phyloP scores from a whole-genome alignment of 768 basidiomycete genomes.

The Collybiopsis confluens region DNA sequence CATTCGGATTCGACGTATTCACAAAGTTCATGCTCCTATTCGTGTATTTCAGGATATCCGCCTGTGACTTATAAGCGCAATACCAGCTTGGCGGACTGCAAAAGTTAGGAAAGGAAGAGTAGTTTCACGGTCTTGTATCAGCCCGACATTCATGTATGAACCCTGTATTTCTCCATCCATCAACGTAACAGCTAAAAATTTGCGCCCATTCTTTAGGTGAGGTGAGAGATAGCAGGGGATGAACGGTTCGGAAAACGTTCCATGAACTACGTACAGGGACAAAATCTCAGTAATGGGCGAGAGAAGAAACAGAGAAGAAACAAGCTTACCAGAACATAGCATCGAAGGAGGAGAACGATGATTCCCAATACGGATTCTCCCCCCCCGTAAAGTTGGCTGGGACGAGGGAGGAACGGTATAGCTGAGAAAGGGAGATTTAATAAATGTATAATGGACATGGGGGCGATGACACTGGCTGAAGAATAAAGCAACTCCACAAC shows the following conservation, averaged over 20 bases:
- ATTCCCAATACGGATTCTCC: slow-evolving; percentile 50
- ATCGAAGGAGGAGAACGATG: slow-evolving; percentile 44
- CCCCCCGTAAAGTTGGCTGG: slow-evolving; percentile 43
- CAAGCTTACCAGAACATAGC: slow-evolving; percentile 42
- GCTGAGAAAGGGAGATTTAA: slow-evolving; percentile 24
- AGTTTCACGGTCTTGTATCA: slow-evolving; percentile 42
- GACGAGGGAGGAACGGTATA: slow-evolving; percentile 47
- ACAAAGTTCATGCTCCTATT: slow-evolving; percentile 51
- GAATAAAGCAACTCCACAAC: slow-evolving; percentile 44
- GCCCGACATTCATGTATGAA: slow-evolving; percentile 48
- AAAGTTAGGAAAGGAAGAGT: slow-evolving; percentile 20
- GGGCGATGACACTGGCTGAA: slow-evolving; percentile 27
- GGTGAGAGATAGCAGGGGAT: slow-evolving; percentile 42
- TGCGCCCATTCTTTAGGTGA: slow-evolving; percentile 43
- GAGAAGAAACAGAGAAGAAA: neutral
- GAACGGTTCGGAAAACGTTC: slow-evolving; percentile 52
- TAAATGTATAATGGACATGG: too few species aligned
- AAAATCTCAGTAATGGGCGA: slow-evolving; percentile 5
- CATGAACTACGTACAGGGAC: slow-evolving; percentile 43
- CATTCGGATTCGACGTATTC: slow-evolving; percentile 44
- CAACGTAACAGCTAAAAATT: slow-evolving; percentile 45
- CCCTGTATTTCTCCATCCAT: slow-evolving; percentile 47
- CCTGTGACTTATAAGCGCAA: slow-evolving; percentile 33
- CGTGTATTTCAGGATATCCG: slow-evolving; percentile 37
- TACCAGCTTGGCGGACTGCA: slow-evolving; percentile 47